These are phyloP conservation scores for Nitzschia sp. DNA, from an alignment of 108 stramenopile genomes.

Conservation along the genomic window DNA sequence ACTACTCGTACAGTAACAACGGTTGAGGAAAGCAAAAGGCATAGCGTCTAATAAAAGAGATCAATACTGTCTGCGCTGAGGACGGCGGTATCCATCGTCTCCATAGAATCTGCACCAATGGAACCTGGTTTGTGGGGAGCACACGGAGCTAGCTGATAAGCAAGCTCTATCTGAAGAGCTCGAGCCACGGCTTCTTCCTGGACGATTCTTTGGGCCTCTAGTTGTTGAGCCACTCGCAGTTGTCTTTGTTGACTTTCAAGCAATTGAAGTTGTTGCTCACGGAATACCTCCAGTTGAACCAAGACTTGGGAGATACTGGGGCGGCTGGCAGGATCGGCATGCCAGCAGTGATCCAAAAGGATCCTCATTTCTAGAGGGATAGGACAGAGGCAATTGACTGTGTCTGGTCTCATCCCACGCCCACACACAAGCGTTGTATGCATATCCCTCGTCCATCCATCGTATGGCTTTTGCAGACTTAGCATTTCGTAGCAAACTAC, in stretches of 20 bases:
- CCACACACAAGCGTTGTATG: constrained; percentile 67
- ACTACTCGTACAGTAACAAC: no score
- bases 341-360: constrained; percentile 35
- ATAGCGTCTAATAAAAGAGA: constrained; percentile 1
- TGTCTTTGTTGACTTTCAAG: constrained; percentile 28
- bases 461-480: constrained; percentile 62
- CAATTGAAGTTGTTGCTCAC: constrained; percentile 16
- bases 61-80: constrained; percentile 26
- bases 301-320: constrained; percentile 29
- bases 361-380: constrained; percentile 29
- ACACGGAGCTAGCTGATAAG: neutral
- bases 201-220: constrained; percentile 18
- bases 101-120: constrained; percentile 16
- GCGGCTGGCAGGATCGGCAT: constrained; percentile 16
- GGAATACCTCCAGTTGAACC: constrained; percentile 20
- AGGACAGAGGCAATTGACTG: constrained; percentile 15
- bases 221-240: constrained; percentile 12
- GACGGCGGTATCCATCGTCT: constrained; percentile 20
- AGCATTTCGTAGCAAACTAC: constrained; percentile 68
- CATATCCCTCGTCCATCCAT: constrained; percentile 72
- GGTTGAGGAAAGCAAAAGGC: no score
- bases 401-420: constrained; percentile 40
- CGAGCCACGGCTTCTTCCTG: neutral
- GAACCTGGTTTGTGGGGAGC: neutral
- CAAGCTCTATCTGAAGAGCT: constrained; percentile 7